A percentile compares a stretch with the other conserved stretches of the same genome.
phyloP scores from a whole-genome alignment of 768 basidiomycete genomes.

The Boletus eberwhitei region DNA sequence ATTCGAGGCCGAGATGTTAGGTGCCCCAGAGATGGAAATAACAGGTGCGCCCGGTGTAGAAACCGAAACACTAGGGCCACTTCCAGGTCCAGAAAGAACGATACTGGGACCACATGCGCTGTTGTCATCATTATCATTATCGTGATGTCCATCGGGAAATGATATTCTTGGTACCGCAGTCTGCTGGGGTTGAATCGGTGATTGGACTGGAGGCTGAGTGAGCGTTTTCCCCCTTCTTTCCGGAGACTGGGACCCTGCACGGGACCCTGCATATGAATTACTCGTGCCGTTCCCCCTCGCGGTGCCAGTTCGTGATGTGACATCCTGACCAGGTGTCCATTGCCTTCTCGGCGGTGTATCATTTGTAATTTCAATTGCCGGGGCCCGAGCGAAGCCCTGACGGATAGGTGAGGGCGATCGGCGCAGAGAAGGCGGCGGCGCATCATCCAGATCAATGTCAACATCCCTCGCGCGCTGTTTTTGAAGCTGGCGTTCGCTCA shows the following conservation, averaged over 20 bases:
- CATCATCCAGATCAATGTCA: conserved; percentile 40
- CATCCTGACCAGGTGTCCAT: conserved; percentile 25
- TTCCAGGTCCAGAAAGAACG: conserved; percentile 25
- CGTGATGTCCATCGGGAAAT: conserved; percentile 23
- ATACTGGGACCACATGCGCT: conserved; percentile 23
- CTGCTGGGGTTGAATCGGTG: conserved; percentile 3
- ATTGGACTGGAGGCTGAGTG: background rate
- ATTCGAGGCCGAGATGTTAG: conserved; percentile 30
- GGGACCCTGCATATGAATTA: conserved; percentile 3
- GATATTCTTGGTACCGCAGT: conserved; percentile 46
- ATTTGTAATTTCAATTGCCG: conserved; percentile 29
- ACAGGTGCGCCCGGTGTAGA: conserved; percentile 18
- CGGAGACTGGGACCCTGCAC: conserved; percentile 15
- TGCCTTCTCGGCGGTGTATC: conserved; percentile 28
- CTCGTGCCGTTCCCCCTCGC: conserved; percentile 5
- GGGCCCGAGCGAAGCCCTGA: conserved; percentile 16
- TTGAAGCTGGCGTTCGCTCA: conserved; percentile 25
- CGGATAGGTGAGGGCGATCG: conserved; percentile 33
- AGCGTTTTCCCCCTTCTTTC: conserved; percentile 9
- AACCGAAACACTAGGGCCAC: conserved; percentile 28
- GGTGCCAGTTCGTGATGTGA: conserved; percentile 11
- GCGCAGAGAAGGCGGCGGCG: conserved; percentile 41
- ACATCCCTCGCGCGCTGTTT: conserved; percentile 20
- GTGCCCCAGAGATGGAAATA: conserved; percentile 20
- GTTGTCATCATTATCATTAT: conserved; percentile 2